Evolutionary conservation across 1,284 basidiomycete species (phyloP), one percentile per base, ranked within the genome.

Genomic region (Pseudozyma sp.): DNA sequence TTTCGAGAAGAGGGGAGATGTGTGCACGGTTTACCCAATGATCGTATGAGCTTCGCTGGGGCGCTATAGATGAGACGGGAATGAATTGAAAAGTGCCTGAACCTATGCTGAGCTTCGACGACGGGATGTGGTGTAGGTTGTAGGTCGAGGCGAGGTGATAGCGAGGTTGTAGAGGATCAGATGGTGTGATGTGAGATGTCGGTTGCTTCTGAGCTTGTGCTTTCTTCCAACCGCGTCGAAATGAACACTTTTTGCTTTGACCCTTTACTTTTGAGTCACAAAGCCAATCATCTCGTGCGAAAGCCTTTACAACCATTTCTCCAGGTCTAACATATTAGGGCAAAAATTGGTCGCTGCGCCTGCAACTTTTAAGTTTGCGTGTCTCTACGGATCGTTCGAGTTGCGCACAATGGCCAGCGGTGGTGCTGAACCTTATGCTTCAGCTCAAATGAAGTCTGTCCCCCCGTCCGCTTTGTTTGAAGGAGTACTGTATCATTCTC

Each of bases 301-400:
- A 61, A 57, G 46, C 10, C 17, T 24, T 16, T 24, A 24, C 24
- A 7, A 31, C 50, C 35, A 30, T 54, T 39, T 45, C 7, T 11
- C 17, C n/a, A 13, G 34, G 35, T 51, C 37, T 54, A 47, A 60
- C 43, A 50, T 5, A 24, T 29, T 47, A 19, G 8, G 7, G 4
- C 40, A 29, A 48, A 46, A 14, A 40, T 30, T n/a, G 29, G 34
- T 34, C 31, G 48, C 42, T 37, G 47, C 39, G 42, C 57, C 42
- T 10, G 31, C 39, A 13, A 16, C 17, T 40, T 10, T 30, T 13
- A 9, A 7, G 5, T 16, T 35, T 37, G 16, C 52, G 52, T 48
- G 60, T 66, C 59, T 55, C 31, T 35, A 66, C 50, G 59, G 43
- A 55, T 64, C 62, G 58, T 35, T 53, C 30, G 45, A 30, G 37